Conservation (phyloP, 2,329 filamentous ascomycete genomes). For the Alternaria metachromatica region DNA sequence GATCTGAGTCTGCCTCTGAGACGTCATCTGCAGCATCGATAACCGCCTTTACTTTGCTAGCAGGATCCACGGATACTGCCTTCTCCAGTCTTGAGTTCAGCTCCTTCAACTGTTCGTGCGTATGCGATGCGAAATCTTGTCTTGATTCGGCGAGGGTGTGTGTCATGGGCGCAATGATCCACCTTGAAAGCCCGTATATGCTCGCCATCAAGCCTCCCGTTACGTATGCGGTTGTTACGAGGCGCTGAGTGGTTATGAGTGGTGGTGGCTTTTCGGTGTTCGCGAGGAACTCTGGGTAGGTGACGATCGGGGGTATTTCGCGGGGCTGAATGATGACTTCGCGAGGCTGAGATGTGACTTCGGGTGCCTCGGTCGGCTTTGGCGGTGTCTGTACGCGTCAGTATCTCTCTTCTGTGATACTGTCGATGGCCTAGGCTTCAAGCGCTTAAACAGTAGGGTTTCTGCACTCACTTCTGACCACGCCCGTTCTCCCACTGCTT, state of each 20-base stretch:
- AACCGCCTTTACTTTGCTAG: slow-evolving; percentile 36
- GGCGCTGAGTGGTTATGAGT: slow-evolving; percentile 62
- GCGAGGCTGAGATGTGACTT: slow-evolving; percentile 33
- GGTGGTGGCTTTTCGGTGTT: slow-evolving; percentile 65
- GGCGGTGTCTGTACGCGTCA: slow-evolving; percentile 27
- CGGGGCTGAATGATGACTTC: slow-evolving; percentile 48
- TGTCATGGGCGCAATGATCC: slow-evolving; percentile 69
- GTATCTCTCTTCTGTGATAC: neutral
- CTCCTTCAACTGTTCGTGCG: slow-evolving; percentile 58
- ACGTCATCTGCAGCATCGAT: slow-evolving; percentile 46
- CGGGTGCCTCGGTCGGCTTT: slow-evolving; percentile 16
- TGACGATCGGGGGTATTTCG: slow-evolving; percentile 67
- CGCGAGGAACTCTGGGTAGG: slow-evolving; percentile 70
- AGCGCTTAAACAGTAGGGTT: neutral
- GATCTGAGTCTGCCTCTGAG: slow-evolving; percentile 64
- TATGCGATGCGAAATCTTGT: slow-evolving; percentile 63
- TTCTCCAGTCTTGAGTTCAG: slow-evolving; percentile 65
- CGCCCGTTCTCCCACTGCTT: slow-evolving; percentile 31
- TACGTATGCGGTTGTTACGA: slow-evolving; percentile 64
- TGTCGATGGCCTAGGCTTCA: neutral
- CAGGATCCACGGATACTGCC: slow-evolving; percentile 68
- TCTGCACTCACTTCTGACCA: slow-evolving; percentile 36
- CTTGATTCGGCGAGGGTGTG: slow-evolving; percentile 61
- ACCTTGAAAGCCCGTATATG: slow-evolving; percentile 74
- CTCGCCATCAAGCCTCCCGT: slow-evolving; percentile 62